Evolutionary conservation across 208 protist genomes (phyloP).

Genomic region (Trypanosoma brucei): DNA sequence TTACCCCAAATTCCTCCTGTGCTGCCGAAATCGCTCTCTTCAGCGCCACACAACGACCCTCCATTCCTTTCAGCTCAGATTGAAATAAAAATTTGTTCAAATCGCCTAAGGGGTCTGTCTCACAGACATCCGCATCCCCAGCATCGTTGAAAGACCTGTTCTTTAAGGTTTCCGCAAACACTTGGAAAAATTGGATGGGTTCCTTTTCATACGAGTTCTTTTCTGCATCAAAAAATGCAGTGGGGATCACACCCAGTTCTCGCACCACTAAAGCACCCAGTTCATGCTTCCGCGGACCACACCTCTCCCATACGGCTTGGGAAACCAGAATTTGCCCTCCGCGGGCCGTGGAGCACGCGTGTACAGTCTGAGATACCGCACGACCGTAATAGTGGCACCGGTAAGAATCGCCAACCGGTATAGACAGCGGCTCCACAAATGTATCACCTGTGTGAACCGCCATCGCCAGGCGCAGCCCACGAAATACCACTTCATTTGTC

Average conservation of each 20-base stretch:
- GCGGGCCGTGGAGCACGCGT: constrained; percentile 56
- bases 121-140: constrained; percentile 21
- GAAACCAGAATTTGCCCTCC: constrained; percentile 80
- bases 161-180: constrained; percentile 41
- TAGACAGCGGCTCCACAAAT: constrained; percentile 62
- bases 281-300: constrained; percentile 44
- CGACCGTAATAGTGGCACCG: constrained; percentile 81
- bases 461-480: constrained; percentile 70
- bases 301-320: constrained; percentile 62
- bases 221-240: constrained; percentile 68
- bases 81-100: constrained; percentile 43
- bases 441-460: constrained; percentile 70
- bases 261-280: constrained; percentile 45
- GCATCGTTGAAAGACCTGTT: constrained; percentile 42
- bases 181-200: constrained; percentile 54
- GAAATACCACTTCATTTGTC: constrained; percentile 38
- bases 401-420: constrained; percentile 43
- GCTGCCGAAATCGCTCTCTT: constrained; percentile 44
- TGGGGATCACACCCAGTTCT: constrained; percentile 49
- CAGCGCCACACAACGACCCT: constrained; percentile 37
- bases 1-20: constrained; percentile 43
- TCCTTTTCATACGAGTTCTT: constrained; percentile 67
- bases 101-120: constrained; percentile 39
- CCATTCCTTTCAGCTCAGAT: constrained; percentile 64
- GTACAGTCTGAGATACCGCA: constrained; percentile 75